These are phyloP conservation scores for Phialophora expanda DNA, from an alignment of 2,329 filamentous ascomycete species.

Conservation along the genomic window DNA sequence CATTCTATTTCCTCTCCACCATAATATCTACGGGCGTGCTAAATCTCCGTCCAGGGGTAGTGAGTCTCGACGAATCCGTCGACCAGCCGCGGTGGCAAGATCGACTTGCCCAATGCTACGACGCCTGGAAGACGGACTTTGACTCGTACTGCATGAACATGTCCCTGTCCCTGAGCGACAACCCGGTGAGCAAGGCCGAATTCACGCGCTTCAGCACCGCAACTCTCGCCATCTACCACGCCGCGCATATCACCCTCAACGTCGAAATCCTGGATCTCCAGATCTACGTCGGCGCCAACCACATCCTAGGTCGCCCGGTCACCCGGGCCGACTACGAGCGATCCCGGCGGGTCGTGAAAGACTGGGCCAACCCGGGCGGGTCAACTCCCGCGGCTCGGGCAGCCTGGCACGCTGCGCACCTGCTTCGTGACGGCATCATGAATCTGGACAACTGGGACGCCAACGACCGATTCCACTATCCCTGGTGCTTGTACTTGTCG, in stretches of 20 bases:
- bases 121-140: slow-evolving; percentile 64
- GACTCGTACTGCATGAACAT: slow-evolving; percentile 56
- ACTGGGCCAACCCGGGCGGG: slow-evolving; percentile 50
- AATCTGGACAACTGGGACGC: slow-evolving; percentile 59
- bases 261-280: slow-evolving; percentile 67
- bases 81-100: slow-evolving; percentile 52
- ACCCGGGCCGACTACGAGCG: slow-evolving; percentile 57
- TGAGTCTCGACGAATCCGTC: not conserved
- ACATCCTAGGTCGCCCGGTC: slow-evolving; percentile 64
- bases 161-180: slow-evolving; percentile 43
- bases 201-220: slow-evolving; percentile 58
- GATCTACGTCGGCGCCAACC: slow-evolving; percentile 64
- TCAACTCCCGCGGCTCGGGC: slow-evolving; percentile 49
- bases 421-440: slow-evolving; percentile 58
- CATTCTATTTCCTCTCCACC: not conserved
- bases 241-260: slow-evolving; percentile 62
- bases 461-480: slow-evolving; percentile 63
- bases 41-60: not conserved
- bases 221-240: slow-evolving; percentile 63
- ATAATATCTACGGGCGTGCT: not conserved
- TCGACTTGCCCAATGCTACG: slow-evolving; percentile 60
- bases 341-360: slow-evolving; percentile 58
- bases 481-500: slow-evolving; percentile 66
- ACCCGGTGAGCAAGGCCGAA: slow-evolving; percentile 40
- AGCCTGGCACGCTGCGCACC: slow-evolving; percentile 60